phyloP scores from a whole-genome alignment of 2,329 filamentous ascomycete species.

The Phyllosticta citrichinensis region DNA sequence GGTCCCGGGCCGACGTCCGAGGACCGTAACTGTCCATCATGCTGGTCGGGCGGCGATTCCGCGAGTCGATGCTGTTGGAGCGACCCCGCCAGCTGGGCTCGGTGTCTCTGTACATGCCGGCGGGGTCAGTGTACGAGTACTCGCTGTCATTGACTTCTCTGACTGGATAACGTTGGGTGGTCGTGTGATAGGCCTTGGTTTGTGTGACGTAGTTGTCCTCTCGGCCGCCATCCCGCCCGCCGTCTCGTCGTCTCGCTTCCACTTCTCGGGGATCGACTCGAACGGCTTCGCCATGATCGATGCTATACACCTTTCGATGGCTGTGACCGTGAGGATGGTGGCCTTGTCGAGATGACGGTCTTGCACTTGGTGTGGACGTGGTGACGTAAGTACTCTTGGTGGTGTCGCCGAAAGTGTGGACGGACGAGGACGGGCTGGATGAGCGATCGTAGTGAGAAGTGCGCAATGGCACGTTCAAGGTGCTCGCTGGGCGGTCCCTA shows the following conservation, averaged over 20 bases:
- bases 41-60: slow-evolving; percentile 35
- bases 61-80: slow-evolving; percentile 36
- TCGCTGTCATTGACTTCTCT: slow-evolving; percentile 31
- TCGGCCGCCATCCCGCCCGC: background rate
- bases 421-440: slow-evolving; percentile 11
- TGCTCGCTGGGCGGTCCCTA: slow-evolving; percentile 26
- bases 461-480: slow-evolving; percentile 24
- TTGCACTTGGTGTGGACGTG: slow-evolving; percentile 22
- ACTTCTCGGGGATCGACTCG: slow-evolving; percentile 8
- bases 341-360: slow-evolving; percentile 3
- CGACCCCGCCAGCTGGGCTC: slow-evolving; percentile 38
- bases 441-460: slow-evolving; percentile 14
- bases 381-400: slow-evolving; percentile 26
- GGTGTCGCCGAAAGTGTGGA: slow-evolving; percentile 18
- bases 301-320: slow-evolving; percentile 40
- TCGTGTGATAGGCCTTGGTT: slow-evolving; percentile 15
- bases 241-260: background rate
- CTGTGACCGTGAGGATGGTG: slow-evolving; percentile 15
- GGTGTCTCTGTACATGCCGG: slow-evolving; percentile 41
- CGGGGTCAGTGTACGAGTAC: slow-evolving; percentile 41
- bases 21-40: slow-evolving; percentile 28
- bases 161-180: slow-evolving; percentile 15
- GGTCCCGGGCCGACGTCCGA: slow-evolving; percentile 27
- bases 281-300: slow-evolving; percentile 32
- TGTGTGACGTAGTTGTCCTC: slow-evolving; percentile 9